Base-by-base conservation (phyloP, 495 filamentous ascomycete species). In the Xylaria scruposa region DNA sequence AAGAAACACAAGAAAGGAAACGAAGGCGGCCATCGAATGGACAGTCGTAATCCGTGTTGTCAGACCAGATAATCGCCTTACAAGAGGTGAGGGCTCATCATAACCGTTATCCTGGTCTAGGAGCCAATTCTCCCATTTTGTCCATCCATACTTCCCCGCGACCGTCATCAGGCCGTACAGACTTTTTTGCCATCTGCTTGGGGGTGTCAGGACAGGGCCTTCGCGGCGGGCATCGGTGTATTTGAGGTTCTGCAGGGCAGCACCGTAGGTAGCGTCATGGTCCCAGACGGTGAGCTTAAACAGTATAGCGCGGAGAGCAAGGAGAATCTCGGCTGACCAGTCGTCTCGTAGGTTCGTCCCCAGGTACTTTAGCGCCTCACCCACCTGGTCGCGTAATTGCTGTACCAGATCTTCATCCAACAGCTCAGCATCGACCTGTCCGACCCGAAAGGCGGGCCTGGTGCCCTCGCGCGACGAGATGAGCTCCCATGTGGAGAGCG, bases 271-370 rank as follows among this genome's bases (percentile, higher is more conserved):
- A 24, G 97, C 92, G 82, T 97, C 83, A 79, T 97, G 93, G 78
- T 98, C 95, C 96, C 96, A 99, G 63, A 98, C 92, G 1, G 92
- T 92, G 71, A 99, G 87, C 79, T 98, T 98, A 85, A 97, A 99
- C 19, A 99, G 84, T 3, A 94, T 84, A 8, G 90, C 88, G 15
- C 97, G 88, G 67, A 99, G 85, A 0, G 83, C 86, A 26, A 97
- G 84, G 65, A 91, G 85, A 56, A 98, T 95, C 81, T 98, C 96
- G 54, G 93, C 85, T 4, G 91, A 91, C 91, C 92, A 97, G 62
- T 97, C 92, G 76, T 97, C 93, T 66, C 85, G 82, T 19, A 88
- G 70, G 72, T 86, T 78, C 78, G 91, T 90, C 49, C 92, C 92
- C 63, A 93, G 93, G 76, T 95, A 97, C 79, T 95, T 97, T 62